phyloP scores from a whole-genome alignment of 2,329 filamentous ascomycete genomes.

The Fusarium sp. region DNA sequence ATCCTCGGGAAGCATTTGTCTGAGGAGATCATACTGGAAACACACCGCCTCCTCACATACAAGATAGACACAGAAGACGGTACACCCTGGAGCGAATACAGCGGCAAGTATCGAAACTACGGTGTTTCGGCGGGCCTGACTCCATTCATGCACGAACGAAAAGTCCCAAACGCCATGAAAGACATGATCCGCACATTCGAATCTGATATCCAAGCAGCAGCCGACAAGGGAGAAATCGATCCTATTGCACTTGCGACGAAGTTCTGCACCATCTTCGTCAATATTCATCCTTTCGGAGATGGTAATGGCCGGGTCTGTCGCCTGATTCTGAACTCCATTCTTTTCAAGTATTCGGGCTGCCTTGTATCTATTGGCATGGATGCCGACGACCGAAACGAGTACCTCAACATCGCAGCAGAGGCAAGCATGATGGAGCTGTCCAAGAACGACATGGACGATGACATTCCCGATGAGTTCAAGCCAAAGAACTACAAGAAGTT shows the following conservation, averaged over 20 bases:
- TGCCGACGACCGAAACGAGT: not conserved
- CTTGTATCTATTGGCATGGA: slow-evolving; percentile 1
- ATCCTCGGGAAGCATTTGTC: slow-evolving; percentile 23
- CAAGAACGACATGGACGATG: no score
- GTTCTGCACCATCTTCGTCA: slow-evolving; percentile 49
- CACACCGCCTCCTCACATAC: slow-evolving; percentile 40
- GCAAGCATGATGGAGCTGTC: no score
- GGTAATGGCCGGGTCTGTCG: slow-evolving; percentile 54
- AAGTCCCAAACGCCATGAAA: slow-evolving; percentile 41
- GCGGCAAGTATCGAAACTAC: slow-evolving; percentile 46
- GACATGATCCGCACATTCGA: slow-evolving; percentile 40
- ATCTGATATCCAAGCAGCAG: slow-evolving; percentile 17
- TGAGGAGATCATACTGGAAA: slow-evolving; percentile 41
- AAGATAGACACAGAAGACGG: slow-evolving; percentile 1
- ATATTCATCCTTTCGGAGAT: slow-evolving; percentile 54
- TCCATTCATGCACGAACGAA: not conserved
- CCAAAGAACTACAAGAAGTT: no score
- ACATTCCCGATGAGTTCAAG: no score
- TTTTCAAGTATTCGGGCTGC: slow-evolving; percentile 44
- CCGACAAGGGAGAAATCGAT: slow-evolving; percentile 22
- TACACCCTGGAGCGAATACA: slow-evolving; percentile 11
- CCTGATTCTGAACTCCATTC: slow-evolving; percentile 51
- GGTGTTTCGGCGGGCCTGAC: not conserved
- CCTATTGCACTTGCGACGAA: slow-evolving; percentile 47
- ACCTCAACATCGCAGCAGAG: no score